Percentiles rank a stretch among this genome's conserved stretches.
These are phyloP conservation scores for Monilinia fructicola DNA, from an alignment of 2,329 filamentous ascomycete genomes.

Conservation along the genomic window DNA sequence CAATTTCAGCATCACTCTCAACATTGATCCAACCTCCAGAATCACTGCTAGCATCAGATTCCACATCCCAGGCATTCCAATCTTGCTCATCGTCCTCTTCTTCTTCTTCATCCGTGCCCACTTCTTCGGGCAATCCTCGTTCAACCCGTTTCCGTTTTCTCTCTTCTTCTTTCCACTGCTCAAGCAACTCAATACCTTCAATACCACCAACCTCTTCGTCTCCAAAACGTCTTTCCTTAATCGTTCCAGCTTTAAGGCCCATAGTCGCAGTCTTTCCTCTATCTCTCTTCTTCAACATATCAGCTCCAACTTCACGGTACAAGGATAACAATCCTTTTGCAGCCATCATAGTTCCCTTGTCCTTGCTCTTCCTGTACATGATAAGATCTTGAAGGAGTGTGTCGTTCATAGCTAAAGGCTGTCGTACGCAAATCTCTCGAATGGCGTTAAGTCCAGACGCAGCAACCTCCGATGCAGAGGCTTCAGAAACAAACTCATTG, in stretches of 20 bases:
- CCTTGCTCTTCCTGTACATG: conserved; percentile 94
- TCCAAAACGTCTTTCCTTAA: conserved; percentile 76
- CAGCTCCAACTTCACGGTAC: conserved; percentile 87
- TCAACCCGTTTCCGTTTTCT: conserved; percentile 69
- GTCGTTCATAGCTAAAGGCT: conserved; percentile 94
- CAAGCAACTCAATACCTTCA: conserved; percentile 86
- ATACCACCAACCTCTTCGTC: conserved; percentile 79
- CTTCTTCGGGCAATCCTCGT: conserved; percentile 63
- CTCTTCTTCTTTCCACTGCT: conserved; percentile 92
- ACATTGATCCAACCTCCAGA: conserved; percentile 95
- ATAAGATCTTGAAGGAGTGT: conserved; percentile 94
- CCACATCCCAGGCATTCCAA: conserved; percentile 40
- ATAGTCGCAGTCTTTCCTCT: conserved; percentile 90
- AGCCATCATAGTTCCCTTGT: conserved; percentile 99
- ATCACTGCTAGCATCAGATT: conserved; percentile 58
- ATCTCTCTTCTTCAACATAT: conserved; percentile 85
- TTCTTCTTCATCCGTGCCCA: conserved; percentile 57
- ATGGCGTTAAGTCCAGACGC: conserved; percentile 93
- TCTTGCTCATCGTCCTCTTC: conserved; percentile 46
- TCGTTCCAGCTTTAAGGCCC: conserved; percentile 71
- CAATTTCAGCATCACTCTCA: conserved; percentile 76
- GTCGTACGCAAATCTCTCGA: conserved; percentile 86
- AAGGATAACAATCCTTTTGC: conserved; percentile 87
- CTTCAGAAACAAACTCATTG: conserved; percentile 97
- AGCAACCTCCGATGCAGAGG: conserved; percentile 84